Percentiles rank a stretch among this genome's conserved stretches.
Evolutionary conservation across 495 filamentous ascomycete genomes (phyloP).

Genomic region (Wilcoxina mikolae): DNA sequence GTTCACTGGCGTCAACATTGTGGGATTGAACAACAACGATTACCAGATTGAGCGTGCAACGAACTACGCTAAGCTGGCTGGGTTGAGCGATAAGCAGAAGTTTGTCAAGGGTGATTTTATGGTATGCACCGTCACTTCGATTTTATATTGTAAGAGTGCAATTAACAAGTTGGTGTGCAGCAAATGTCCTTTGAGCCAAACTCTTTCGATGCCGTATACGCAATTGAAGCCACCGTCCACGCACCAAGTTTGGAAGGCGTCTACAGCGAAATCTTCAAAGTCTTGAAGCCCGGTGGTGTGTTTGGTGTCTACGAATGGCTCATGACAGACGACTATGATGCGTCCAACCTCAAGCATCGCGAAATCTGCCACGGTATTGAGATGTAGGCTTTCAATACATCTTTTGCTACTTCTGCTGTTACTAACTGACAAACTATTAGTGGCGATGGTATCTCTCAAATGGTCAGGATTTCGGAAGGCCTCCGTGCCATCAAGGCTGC

Average conservation of each 20-base stretch:
- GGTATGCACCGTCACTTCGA: constrained; percentile 34
- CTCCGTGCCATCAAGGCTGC: constrained; percentile 73
- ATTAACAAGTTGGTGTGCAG: constrained; percentile 29
- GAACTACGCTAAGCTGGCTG: constrained; percentile 66
- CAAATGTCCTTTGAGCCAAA: constrained; percentile 95
- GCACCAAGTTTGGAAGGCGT: constrained; percentile 89
- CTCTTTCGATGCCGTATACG: constrained; percentile 83
- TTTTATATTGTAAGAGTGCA: neutral
- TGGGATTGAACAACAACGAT: constrained; percentile 98
- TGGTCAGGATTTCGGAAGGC: constrained; percentile 80
- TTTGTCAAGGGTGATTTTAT: constrained; percentile 98
- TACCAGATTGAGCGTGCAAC: constrained; percentile 96
- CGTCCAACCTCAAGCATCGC: constrained; percentile 71
- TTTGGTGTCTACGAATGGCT: constrained; percentile 99
- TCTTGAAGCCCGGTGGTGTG: constrained; percentile 87
- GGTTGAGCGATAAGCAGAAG: constrained; percentile 56
- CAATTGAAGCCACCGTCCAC: constrained; percentile 94
- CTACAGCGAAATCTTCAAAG: constrained; percentile 85
- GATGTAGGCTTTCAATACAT: constrained; percentile 32
- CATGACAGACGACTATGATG: constrained; percentile 95
- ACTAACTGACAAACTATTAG: constrained; percentile 2
- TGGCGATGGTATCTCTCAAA: constrained; percentile 95
- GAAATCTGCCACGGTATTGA: constrained; percentile 90
- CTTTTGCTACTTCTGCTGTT: neutral
- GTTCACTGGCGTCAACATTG: constrained; percentile 79